A percentile compares a stretch with the other conserved stretches of the same genome.
phyloP scores from a whole-genome alignment of 2,329 filamentous ascomycete genomes.

The Aureobasidium sp. region DNA sequence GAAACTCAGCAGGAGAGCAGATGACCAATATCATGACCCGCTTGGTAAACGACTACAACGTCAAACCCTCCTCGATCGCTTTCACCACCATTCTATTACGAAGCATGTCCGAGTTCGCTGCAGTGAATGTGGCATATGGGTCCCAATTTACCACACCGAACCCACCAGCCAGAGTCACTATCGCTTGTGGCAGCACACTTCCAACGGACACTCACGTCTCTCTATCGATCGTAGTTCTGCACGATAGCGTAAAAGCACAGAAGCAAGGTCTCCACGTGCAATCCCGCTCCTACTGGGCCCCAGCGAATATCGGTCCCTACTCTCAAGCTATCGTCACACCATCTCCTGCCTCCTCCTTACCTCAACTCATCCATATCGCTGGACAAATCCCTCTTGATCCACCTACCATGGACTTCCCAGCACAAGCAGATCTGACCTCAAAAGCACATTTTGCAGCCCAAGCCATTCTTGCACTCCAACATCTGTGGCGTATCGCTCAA shows the following conservation, averaged over 20 bases:
- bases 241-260: conserved; percentile 14
- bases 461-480: conserved; percentile 69
- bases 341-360: not conserved
- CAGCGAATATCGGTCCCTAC: conserved; percentile 94
- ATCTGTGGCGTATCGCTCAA: conserved; percentile 74
- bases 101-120: conserved; percentile 68
- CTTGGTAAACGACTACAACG: conserved; percentile 21
- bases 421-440: not conserved
- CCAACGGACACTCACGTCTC: conserved; percentile 54
- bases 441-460: conserved; percentile 43
- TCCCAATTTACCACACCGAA: conserved; percentile 67
- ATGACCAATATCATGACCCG: conserved; percentile 31
- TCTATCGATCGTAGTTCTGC: conserved; percentile 43
- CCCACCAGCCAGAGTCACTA: conserved; percentile 75
- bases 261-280: conserved; percentile 71
- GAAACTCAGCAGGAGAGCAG: conserved; percentile 31
- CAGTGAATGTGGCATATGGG: conserved; percentile 68
- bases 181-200: conserved; percentile 64
- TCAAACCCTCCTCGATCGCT: conserved; percentile 24
- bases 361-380: conserved; percentile 56
- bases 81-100: conserved; percentile 60
- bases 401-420: conserved; percentile 58
- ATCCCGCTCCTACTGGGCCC: conserved; percentile 91
- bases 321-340: conserved; percentile 70
- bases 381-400: conserved; percentile 89